Conservation (phyloP, 116 monocot species). For the Cymodocea nodosa region DNA sequence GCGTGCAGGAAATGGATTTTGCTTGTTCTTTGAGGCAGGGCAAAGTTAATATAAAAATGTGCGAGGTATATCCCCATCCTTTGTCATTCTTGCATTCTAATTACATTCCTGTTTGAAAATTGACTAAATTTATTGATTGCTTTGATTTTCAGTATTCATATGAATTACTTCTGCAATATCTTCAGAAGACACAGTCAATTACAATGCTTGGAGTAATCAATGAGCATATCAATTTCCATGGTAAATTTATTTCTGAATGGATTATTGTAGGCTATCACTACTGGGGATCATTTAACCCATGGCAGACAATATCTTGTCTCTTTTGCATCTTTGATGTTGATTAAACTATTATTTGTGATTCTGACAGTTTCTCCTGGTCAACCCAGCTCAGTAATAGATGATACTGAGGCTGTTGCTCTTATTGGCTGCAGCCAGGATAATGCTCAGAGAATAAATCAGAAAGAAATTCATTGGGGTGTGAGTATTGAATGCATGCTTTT, state of each 20-base stretch:
- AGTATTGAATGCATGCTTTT: constrained; percentile 17
- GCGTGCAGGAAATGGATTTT: constrained; percentile 82
- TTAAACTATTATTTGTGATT: too few relatives aligned
- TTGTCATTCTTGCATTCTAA: not conserved
- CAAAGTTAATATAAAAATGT: constrained; percentile 88
- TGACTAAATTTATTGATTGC: constrained; percentile 2
- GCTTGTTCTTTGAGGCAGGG: constrained; percentile 68
- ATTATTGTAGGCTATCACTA: not conserved
- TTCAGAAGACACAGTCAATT: constrained; percentile 76
- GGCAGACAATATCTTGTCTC: not conserved
- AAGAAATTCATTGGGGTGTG: constrained; percentile 97
- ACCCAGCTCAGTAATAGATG: constrained; percentile 71
- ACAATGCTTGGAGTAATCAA: constrained; percentile 96
- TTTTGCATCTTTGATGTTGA: too few relatives aligned
- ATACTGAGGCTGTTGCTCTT: constrained; percentile 56
- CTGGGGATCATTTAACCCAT: too few relatives aligned
- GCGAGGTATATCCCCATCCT: constrained; percentile 47
- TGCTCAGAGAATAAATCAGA: constrained; percentile 87
- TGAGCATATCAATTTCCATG: constrained; percentile 94
- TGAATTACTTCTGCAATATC: constrained; percentile 78
- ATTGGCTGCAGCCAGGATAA: constrained; percentile 64
- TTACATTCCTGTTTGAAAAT: not conserved
- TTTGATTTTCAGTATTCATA: constrained; percentile 72
- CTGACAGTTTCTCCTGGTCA: constrained; percentile 75
- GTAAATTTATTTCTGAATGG: constrained; percentile 18